A percentile compares a stretch with the other conserved stretches of the same genome.
phyloP scores from a whole-genome alignment of 75 land plant genomes.

The Selaginella moellendorffii region DNA sequence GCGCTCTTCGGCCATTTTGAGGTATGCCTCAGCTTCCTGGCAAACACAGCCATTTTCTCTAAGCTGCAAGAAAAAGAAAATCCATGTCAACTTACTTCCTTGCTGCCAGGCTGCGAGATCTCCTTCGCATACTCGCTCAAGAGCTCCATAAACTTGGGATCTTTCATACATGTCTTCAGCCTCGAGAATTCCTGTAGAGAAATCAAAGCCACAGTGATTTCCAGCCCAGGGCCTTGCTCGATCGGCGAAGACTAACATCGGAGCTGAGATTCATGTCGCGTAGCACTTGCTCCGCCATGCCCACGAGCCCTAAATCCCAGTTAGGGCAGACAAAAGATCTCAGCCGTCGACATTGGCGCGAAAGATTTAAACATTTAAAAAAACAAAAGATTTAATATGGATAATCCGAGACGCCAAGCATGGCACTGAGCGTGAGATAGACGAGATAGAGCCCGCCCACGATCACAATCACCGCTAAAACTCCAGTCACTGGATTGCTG shows the following conservation, averaged over 20 bases:
- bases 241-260: neutral
- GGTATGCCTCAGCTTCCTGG: neutral
- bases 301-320: neutral
- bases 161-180: neutral
- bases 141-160: neutral
- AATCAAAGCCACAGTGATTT: neutral
- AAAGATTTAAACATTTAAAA: neutral
- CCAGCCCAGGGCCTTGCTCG: neutral
- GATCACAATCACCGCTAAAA: conserved; percentile 40
- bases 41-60: neutral
- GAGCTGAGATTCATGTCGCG: neutral
- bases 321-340: too few species aligned
- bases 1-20: neutral
- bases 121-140: neutral
- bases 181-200: neutral
- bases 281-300: neutral
- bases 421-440: conserved; percentile 55
- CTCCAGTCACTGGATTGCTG: conserved; percentile 57
- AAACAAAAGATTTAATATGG: neutral
- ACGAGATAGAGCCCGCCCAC: conserved; percentile 46
- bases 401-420: conserved; percentile 70
- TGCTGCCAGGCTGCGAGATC: neutral
- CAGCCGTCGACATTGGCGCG: too few species aligned
- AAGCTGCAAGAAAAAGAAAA: too few species aligned
- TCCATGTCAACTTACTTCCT: neutral